Base-by-base conservation (phyloP, 2,329 filamentous ascomycete species). In the Colletotrichum sp. region DNA sequence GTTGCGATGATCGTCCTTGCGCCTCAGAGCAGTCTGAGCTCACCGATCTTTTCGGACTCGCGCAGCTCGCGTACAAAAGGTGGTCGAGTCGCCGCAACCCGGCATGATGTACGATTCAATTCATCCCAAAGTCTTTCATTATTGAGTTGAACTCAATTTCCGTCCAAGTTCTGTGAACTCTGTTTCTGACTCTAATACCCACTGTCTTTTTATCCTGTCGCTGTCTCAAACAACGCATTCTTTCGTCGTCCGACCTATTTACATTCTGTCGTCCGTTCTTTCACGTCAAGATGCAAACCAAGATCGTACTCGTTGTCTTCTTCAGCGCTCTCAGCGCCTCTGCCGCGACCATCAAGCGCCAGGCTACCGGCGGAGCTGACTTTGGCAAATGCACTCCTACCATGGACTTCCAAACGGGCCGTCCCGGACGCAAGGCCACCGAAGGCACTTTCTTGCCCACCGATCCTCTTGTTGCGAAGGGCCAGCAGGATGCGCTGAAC, bases 371-470 rank as follows among this genome's bases (percentile, higher is more conserved):
- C 18, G 86, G 82, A 3, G 85, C 86, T 39, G 86, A 90, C 81
- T 90, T 90, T 75, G 88, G 89, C 59, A 79, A 80, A 28, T 90
- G 89, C 80, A 83, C 80, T 5, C 89, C 89, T 8, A 88, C 85
- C 30, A 90, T 90, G 81, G 88, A 92, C 82, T 92, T 92, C 83
- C 86, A 90, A 79, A 86, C 87, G 43, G 91, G 90, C 16, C 88
- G 89, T 4, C 79, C 84, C 61, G 88, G 88, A n/a, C 90, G 91
- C 70, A 81, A 85, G 10, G 83, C 86, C 24, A 84, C 84, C 65
- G 90, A 92, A 81, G 89, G 87, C 80, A 92, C 91, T 34, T 93
- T 93, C 87, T 86, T 91, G 78, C 89, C 91, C 55, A 87, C 85
- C 15, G 91, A 93, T 79, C 82, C 88, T 10, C 80, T 89, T 8